Percentiles rank a stretch among this genome's conserved stretches.
Conservation (phyloP, 495 filamentous ascomycete genomes). For the Sordaria brevicollis region DNA sequence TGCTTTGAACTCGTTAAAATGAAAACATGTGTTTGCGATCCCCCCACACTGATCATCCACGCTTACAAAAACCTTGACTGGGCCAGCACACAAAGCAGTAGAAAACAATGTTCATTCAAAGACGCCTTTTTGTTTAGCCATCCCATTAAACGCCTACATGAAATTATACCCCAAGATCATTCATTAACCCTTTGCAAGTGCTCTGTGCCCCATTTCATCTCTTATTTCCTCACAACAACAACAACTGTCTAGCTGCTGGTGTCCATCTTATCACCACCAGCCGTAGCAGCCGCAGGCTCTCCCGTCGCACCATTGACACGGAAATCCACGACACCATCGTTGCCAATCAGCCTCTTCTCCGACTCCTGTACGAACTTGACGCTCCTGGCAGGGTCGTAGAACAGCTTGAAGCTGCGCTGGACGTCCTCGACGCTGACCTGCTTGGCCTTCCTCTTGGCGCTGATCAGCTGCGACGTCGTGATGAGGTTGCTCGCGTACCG, state of each 20-base stretch:
- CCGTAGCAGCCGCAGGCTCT: not conserved
- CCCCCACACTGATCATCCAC: not conserved
- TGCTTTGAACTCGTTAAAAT: not conserved
- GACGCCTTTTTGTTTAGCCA: not conserved
- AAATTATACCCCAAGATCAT: not conserved
- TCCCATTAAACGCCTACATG: not conserved
- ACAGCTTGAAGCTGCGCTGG: conserved; percentile 82
- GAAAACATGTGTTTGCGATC: not conserved
- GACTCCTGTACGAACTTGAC: conserved; percentile 83
- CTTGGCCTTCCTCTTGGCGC: conserved; percentile 62
- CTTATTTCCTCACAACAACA: too few relatives aligned
- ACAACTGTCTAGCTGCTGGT: conserved; percentile 34
- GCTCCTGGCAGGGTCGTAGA: conserved; percentile 80
- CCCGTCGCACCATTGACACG: conserved; percentile 43
- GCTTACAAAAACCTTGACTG: not conserved
- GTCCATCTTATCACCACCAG: conserved; percentile 71
- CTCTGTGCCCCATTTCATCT: not conserved
- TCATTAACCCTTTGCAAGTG: not conserved
- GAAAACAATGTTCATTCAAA: not conserved
- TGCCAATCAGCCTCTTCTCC: conserved; percentile 86
- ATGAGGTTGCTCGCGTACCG: conserved; percentile 94
- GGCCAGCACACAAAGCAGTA: not conserved
- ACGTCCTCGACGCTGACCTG: conserved; percentile 83
- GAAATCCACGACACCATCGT: conserved; percentile 70
- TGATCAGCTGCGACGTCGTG: conserved; percentile 77